Evolutionary conservation across 352 stramenopile species (phyloP), one percentile per base, ranked within the genome.

Genomic region (Pythium vanterpoolii): DNA sequence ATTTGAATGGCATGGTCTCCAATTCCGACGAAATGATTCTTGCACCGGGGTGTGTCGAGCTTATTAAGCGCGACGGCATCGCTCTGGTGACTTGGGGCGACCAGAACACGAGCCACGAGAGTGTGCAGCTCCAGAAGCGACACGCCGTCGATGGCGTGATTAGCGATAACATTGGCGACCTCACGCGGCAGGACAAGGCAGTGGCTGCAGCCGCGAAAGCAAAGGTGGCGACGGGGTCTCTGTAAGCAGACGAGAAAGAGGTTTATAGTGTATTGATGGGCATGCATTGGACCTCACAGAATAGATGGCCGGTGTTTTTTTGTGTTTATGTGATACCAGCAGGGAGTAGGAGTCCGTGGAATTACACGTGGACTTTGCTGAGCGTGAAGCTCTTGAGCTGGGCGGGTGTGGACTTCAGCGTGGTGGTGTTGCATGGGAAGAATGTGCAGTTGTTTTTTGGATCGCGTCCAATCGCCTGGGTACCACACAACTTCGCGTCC

Each of bases 101-200:
- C 62, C 72, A 88, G 44, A 93, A 91, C 67, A 91, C 79, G n/a
- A 87, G 71, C 56, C 71, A 87, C 60, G 73, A 71, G 60, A 73
- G 73, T 60, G 79, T 90, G 40, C 79, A 91, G 59, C 58, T 77
- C 5, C 84, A 93, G 46, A 89, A 91, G 49, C 76, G 72, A 48
- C 62, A 82, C 39, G 79, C 56, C 5, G 56, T 93, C n/a, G 82
- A 91, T 54, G 84, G 76, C 13, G 71, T 93, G 19, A 93, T 93
- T 61, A 91, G 81, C 58, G 82, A 93, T 62, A 93, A 93, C 60
- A 79, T 90, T 51, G 76, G 79, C 53, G 84, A 93, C 61, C 73
- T 93, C 64, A 76, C 44, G n/a, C 48, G 55, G 1, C 24, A 54
- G 23, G 61, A 68, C 45, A 24, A 21, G n/a, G 34, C 51, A n/a